phyloP scores from a whole-genome alignment of 2,329 filamentous ascomycete genomes.

The Alternaria sp. region DNA sequence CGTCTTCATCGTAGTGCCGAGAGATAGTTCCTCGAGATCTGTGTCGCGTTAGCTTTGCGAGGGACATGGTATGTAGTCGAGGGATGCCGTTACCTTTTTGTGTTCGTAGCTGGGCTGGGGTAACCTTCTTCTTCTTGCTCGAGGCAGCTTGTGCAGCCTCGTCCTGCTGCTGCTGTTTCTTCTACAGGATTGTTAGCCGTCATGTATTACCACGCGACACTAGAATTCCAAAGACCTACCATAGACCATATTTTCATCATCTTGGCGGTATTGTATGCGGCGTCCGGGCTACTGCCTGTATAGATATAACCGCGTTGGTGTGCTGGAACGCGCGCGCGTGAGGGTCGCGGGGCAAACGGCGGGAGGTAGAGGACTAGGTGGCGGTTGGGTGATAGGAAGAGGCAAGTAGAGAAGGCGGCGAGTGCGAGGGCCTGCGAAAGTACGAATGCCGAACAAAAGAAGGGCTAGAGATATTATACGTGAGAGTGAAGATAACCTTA shows the following conservation, averaged over 20 bases:
- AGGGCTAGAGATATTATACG: slow-evolving; percentile 12
- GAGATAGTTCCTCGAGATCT: slow-evolving; percentile 83
- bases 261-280: slow-evolving; percentile 52
- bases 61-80: neutral
- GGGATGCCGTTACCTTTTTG: slow-evolving; percentile 77
- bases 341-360: slow-evolving; percentile 23
- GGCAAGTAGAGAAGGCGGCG: neutral
- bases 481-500: slow-evolving; percentile 11
- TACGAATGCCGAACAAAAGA: slow-evolving; percentile 22
- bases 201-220: neutral
- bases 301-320: slow-evolving; percentile 23
- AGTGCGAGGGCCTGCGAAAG: slow-evolving; percentile 5
- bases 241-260: slow-evolving; percentile 99
- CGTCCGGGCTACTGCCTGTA: slow-evolving; percentile 5
- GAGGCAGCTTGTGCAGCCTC: slow-evolving; percentile 81
- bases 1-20: slow-evolving; percentile 80
- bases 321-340: slow-evolving; percentile 10
- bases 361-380: neutral
- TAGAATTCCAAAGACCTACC: slow-evolving; percentile 61
- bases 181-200: slow-evolving; percentile 60
- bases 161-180: slow-evolving; percentile 91
- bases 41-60: slow-evolving; percentile 17
- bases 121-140: slow-evolving; percentile 98
- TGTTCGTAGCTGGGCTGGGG: slow-evolving; percentile 90
- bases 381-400: neutral